Base-by-base conservation (phyloP, 768 basidiomycete genomes). In the Calvatia gigantea region DNA sequence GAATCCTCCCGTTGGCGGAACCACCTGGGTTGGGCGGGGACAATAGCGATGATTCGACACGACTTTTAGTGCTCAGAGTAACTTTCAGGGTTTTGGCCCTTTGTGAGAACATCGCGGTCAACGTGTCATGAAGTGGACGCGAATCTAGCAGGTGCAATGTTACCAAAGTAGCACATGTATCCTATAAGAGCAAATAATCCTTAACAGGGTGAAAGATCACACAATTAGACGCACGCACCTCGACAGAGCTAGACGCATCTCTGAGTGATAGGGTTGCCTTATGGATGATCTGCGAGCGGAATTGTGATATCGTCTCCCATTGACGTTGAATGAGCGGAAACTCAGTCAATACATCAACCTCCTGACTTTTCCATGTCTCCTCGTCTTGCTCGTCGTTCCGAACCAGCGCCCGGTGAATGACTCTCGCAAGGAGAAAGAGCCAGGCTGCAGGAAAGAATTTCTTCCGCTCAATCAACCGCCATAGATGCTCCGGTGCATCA, bases 61-160 rank as follows among this genome's bases (percentile, higher is more conserved):
- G 52, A 42, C n/a, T 55, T 51, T 45, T 51, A 14, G 21, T 60
- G 58, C 45, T 51, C 52, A 44, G 23, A 32, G 46, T 25, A 5
- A 38, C 19, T 19, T 49, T 50, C 4, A 91, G 68, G 2, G 81
- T 78, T 66, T 81, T 84, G 23, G 80, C 75, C 6, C 90, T 81
- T 66, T 97, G 93, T 0, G 76, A 68, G 3, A 97, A 80, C 54
- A 91, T 81, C 3, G 87, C 78, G 4, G 77, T 71, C 28, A 95
- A 72, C 0, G 89, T 85, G 46, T 94, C 91, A 19, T 74, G 67
- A 7, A 95, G 72, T 5, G 94, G 89, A 43, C 86, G 77, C 5
- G 91, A 92, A 64, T 97, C 94, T 25, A 98, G 79, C n/a, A 97
- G 77, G 67, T 95, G 87, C 39, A 98, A 79, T 0, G 90, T 87